phyloP scores from a whole-genome alignment of 495 filamentous ascomycete species.

The Xylaria castorea region DNA sequence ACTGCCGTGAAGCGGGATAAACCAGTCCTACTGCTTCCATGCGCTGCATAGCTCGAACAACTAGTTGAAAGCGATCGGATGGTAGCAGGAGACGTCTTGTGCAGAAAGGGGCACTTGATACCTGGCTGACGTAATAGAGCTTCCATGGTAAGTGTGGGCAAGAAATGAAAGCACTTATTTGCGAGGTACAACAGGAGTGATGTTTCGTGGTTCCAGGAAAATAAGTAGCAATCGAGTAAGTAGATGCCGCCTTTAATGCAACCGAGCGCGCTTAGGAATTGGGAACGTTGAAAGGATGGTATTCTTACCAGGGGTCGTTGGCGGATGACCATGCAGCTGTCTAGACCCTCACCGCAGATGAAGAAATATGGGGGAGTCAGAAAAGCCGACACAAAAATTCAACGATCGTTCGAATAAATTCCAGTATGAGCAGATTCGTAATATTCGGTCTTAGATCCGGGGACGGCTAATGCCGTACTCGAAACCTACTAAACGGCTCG shows the following conservation, averaged over 20 bases:
- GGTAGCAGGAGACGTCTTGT: conserved; percentile 5
- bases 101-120: background rate
- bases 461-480: background rate
- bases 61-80: background rate
- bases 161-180: background rate
- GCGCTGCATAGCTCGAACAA: background rate
- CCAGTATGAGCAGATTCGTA: background rate
- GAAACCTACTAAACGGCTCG: background rate
- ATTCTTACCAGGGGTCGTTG: background rate
- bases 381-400: background rate
- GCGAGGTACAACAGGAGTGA: background rate
- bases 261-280: background rate
- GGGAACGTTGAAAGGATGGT: background rate
- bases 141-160: background rate
- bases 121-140: background rate
- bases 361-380: background rate
- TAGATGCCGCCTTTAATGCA: background rate
- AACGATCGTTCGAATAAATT: background rate
- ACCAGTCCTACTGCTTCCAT: conserved; percentile 1
- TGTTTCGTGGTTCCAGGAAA: background rate
- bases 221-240: background rate
- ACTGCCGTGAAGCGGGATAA: background rate
- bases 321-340: background rate
- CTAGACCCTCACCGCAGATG: background rate
- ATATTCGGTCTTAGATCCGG: background rate